These are phyloP conservation scores for Pseudocercospora eumusae DNA, from an alignment of 2,329 filamentous ascomycete species.

Conservation along the genomic window DNA sequence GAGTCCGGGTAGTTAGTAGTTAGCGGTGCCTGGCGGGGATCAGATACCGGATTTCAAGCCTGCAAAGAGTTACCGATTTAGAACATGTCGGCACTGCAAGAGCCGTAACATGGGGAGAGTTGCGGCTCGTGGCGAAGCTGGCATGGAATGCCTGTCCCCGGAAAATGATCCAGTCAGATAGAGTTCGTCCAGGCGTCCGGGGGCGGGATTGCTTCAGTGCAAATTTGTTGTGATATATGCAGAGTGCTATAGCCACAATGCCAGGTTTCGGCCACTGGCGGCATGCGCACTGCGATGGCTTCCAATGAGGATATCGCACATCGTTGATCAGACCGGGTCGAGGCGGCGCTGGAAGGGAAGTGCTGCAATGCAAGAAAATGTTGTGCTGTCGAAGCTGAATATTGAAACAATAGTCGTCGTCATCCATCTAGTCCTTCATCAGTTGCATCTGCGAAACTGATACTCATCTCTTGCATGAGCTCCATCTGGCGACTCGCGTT, in stretches of 20 bases:
- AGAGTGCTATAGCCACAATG: not conserved
- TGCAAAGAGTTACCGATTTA: constrained; percentile 6
- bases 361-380: not conserved
- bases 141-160: not conserved
- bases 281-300: not conserved
- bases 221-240: constrained; percentile 10
- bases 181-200: not conserved
- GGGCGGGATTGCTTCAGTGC: not conserved
- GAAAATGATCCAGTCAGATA: not conserved
- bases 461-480: not conserved
- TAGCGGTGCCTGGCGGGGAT: constrained; percentile 2
- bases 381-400: not conserved
- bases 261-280: not conserved
- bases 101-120: constrained; percentile 6
- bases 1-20: constrained; percentile 1
- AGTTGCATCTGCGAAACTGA: not conserved
- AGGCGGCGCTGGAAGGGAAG: not conserved
- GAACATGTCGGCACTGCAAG: constrained; percentile 5
- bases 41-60: constrained; percentile 1
- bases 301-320: not conserved
- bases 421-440: constrained; percentile 5
- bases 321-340: not conserved
- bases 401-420: not conserved
- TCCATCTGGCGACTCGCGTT: not conserved
- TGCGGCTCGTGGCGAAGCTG: constrained; percentile 6